phyloP scores from a whole-genome alignment of 2,329 filamentous ascomycete species.

The Ascochyta fabae region DNA sequence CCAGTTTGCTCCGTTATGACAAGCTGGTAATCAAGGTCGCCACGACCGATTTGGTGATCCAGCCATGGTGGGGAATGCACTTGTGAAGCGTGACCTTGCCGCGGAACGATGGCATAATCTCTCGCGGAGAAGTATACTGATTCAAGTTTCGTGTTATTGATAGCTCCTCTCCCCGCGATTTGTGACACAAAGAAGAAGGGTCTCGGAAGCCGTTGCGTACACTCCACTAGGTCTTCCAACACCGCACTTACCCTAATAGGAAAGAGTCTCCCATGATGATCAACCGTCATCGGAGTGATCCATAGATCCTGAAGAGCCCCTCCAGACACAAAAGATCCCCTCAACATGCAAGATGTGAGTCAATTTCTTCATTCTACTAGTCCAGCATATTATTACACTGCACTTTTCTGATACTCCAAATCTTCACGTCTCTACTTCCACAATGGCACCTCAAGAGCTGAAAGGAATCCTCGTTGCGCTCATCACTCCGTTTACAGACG shows the following conservation, averaged over 20 bases:
- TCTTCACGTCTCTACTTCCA: not conserved
- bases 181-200: not conserved
- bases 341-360: not conserved
- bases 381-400: not conserved
- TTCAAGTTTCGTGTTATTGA: conserved; percentile 4
- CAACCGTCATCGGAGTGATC: conserved; percentile 6
- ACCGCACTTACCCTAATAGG: conserved; percentile 9
- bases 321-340: conserved; percentile 10
- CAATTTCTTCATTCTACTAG: not conserved
- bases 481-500: conserved; percentile 56
- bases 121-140: conserved; percentile 11
- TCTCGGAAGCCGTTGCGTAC: not conserved
- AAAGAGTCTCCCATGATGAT: conserved; percentile 10
- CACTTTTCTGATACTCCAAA: not conserved
- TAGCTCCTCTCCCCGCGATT: not conserved
- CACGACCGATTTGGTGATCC: not conserved
- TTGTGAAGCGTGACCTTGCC: not conserved
- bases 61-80: not conserved
- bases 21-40: not conserved
- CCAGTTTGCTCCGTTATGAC: not conserved
- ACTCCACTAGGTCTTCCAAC: not conserved
- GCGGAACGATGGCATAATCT: not conserved
- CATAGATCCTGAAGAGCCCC: not conserved
- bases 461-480: conserved; percentile 58
- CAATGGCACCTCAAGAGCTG: conserved; percentile 27